Percentiles rank a stretch among this genome's conserved stretches.
phyloP scores from a whole-genome alignment of 805 yeast species.

The Ogataea wickerhamii region DNA sequence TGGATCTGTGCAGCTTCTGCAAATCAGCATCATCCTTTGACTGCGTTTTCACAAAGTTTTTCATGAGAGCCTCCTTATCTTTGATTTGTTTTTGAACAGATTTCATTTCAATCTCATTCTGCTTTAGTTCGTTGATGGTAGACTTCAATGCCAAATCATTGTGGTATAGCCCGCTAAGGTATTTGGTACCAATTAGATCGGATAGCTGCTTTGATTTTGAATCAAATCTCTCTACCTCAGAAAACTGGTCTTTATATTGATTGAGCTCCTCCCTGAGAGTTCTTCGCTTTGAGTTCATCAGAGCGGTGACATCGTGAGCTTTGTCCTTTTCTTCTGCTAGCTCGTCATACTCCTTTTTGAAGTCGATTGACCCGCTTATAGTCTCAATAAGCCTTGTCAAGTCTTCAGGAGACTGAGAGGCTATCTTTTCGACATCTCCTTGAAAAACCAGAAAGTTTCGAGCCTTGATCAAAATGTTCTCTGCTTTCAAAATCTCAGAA shows the following conservation, averaged over 20 bases:
- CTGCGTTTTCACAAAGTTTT: conserved; percentile 36
- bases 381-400: conserved; percentile 73
- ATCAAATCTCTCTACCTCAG: conserved; percentile 67
- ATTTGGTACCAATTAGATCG: conserved; percentile 43
- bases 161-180: conserved; percentile 65
- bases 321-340: conserved; percentile 61
- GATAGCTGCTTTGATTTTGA: conserved; percentile 47
- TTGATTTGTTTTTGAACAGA: conserved; percentile 16
- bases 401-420: conserved; percentile 78
- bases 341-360: conserved; percentile 59
- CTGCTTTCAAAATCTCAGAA: conserved; percentile 58
- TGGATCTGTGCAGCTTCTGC: conserved; percentile 38
- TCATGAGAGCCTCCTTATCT: conserved; percentile 27
- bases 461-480: conserved; percentile 83
- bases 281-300: conserved; percentile 65
- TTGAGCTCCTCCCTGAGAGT: conserved; percentile 68
- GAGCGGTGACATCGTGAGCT: conserved; percentile 60
- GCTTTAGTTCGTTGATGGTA: conserved; percentile 20
- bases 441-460: conserved; percentile 91
- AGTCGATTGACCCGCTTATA: conserved; percentile 77
- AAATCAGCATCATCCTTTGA: conserved; percentile 43
- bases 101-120: conserved; percentile 25
- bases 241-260: conserved; percentile 72
- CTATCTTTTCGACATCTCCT: conserved; percentile 94
- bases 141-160: conserved; percentile 42